These are phyloP conservation scores for Glomus cerebriforme DNA, from an alignment of 192 early-diverging fungal species.

Conservation along the genomic window DNA sequence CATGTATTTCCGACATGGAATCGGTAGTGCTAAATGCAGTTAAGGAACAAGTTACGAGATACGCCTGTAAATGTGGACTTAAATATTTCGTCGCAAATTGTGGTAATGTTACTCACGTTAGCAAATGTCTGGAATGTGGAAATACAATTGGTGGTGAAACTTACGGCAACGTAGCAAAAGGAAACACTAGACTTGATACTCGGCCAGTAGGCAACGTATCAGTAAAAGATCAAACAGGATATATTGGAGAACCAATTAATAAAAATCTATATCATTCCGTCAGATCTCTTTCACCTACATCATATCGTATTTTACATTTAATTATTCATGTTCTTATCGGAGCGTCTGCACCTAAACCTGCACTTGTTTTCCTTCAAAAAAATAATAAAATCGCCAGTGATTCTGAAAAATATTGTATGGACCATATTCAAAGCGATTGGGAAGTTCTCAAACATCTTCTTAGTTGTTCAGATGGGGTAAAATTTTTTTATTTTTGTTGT, in stretches of 20 bases:
- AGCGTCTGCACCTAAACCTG: background rate
- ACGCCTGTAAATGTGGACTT: slow-evolving; percentile 28
- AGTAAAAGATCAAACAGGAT: background rate
- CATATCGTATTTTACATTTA: slow-evolving; percentile 33
- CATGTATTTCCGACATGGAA: slow-evolving; percentile 25
- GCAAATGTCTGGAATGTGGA: slow-evolving; percentile 6
- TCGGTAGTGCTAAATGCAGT: slow-evolving; percentile 21
- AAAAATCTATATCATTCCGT: background rate
- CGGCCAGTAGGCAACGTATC: background rate
- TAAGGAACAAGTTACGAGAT: slow-evolving; percentile 9
- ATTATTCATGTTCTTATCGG: slow-evolving; percentile 21
- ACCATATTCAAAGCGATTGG: slow-evolving; percentile 30
- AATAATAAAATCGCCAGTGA: background rate
- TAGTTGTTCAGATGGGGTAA: slow-evolving; percentile 8
- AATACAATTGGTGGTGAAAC: too few species aligned
- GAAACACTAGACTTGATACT: too few species aligned
- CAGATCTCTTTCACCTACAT: slow-evolving; percentile 13
- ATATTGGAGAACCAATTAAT: background rate
- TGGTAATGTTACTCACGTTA: background rate
- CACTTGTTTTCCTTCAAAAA: background rate
- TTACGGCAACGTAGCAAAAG: too few species aligned
- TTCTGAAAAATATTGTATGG: background rate
- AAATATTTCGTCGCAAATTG: slow-evolving; percentile 25
- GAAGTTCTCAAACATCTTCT: slow-evolving; percentile 8
- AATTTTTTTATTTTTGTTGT: too few species aligned